Conservation (phyloP, 768 basidiomycete species). For the Chalciporus pseudorubinellus region DNA sequence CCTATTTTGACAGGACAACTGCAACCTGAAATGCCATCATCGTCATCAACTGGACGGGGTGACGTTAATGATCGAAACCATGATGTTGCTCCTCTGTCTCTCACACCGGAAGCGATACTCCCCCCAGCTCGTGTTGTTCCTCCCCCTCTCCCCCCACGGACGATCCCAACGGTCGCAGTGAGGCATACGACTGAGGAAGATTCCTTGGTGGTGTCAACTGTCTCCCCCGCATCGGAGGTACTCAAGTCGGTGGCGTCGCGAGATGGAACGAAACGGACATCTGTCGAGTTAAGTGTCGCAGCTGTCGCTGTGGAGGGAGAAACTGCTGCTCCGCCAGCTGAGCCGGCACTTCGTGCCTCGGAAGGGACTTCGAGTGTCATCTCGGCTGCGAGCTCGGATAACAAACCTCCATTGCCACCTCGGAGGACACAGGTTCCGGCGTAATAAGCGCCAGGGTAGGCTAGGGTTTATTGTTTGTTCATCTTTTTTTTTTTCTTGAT, state of each 20-base stretch:
- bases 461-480: neutral
- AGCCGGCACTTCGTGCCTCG: neutral
- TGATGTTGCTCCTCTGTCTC: slow-evolving; percentile 30
- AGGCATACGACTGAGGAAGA: slow-evolving; percentile 31
- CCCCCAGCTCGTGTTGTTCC: slow-evolving; percentile 31
- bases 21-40: slow-evolving; percentile 14
- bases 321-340: neutral
- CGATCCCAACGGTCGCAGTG: slow-evolving; percentile 32
- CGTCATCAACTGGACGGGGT: slow-evolving; percentile 3
- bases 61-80: slow-evolving; percentile 25
- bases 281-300: slow-evolving; percentile 20
- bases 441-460: slow-evolving; percentile 5
- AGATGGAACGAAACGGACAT: slow-evolving; percentile 37
- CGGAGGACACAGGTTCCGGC: slow-evolving; percentile 19
- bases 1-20: slow-evolving; percentile 37
- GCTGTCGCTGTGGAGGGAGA: slow-evolving; percentile 2
- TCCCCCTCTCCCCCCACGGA: slow-evolving; percentile 44
- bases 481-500: neutral
- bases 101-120: slow-evolving; percentile 21
- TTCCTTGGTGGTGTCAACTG: slow-evolving; percentile 12
- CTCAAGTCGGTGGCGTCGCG: slow-evolving; percentile 56
- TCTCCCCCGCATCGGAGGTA: slow-evolving; percentile 48
- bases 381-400: slow-evolving; percentile 1
- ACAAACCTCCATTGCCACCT: slow-evolving; percentile 37
- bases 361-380: slow-evolving; percentile 7